Evolutionary conservation across 345 rosid genomes (phyloP).

Genomic region (Anastatica hierochuntica): DNA sequence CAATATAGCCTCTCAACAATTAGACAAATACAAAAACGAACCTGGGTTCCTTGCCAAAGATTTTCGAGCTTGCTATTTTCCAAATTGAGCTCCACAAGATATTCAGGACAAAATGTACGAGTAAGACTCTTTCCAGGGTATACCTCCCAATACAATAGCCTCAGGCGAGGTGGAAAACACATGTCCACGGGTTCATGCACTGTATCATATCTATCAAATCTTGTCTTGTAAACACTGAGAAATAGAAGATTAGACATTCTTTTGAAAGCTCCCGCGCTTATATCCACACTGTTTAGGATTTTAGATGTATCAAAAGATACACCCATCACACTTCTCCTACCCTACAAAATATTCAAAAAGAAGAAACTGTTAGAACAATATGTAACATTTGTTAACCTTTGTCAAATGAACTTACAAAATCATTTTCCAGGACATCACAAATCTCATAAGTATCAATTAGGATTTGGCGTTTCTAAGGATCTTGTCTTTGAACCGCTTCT

Average conservation of each 20-base stretch:
- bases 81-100: conserved; percentile 11
- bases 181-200: background rate
- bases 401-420: background rate
- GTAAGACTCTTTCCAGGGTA: conserved; percentile 19
- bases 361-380: background rate
- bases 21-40: too few relatives aligned
- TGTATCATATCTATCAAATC: background rate
- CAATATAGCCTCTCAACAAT: too few relatives aligned
- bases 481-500: conserved; percentile 2
- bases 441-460: conserved; percentile 6
- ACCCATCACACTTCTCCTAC: conserved; percentile 7
- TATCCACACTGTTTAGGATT: background rate
- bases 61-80: background rate
- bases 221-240: conserved; percentile 1
- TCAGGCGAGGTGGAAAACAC: conserved; percentile 2
- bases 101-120: background rate
- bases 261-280: background rate
- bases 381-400: too few relatives aligned
- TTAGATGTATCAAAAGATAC: conserved; percentile 8
- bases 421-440: conserved; percentile 1
- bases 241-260: conserved; percentile 23
- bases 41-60: conserved; percentile 23
- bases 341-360: conserved; percentile 2
- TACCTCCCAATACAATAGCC: conserved; percentile 12
- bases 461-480: conserved; percentile 18